Percentiles rank a stretch among this genome's conserved stretches.
phyloP scores from a whole-genome alignment of 495 filamentous ascomycete species.

The Sordaria brevicollis region DNA sequence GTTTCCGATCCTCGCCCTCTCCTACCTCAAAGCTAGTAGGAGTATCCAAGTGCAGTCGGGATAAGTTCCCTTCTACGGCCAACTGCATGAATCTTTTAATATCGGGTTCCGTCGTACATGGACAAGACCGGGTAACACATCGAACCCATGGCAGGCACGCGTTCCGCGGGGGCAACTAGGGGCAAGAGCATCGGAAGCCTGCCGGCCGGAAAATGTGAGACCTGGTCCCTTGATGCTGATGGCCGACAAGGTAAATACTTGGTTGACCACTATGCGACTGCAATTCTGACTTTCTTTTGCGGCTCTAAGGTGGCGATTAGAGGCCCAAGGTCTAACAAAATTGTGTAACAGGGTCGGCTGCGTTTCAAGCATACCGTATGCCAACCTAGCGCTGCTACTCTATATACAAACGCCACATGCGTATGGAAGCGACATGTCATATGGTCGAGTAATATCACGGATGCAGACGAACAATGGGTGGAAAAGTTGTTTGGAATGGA shows the following conservation, averaged over 20 bases:
- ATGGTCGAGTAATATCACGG: neutral
- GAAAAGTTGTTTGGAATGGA: neutral
- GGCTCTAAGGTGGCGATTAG: neutral
- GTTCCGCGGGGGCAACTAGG: neutral
- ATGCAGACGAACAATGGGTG: neutral
- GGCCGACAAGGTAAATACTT: neutral
- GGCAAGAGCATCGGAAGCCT: neutral
- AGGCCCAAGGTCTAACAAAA: neutral
- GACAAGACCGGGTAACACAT: neutral
- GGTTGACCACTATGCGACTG: neutral
- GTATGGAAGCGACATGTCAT: neutral
- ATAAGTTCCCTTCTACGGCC: neutral
- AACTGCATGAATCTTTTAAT: neutral
- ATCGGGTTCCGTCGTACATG: neutral
- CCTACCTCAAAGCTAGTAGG: neutral
- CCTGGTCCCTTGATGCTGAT: neutral
- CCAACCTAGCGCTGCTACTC: neutral
- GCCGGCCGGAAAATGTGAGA: neutral
- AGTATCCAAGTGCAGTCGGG: neutral
- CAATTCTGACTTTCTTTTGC: neutral
- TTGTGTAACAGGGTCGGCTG: neutral
- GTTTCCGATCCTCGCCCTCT: neutral
- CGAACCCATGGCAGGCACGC: neutral
- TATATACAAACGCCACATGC: neutral
- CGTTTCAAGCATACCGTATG: neutral